Evolutionary conservation across 116 monocot genomes (phyloP), one percentile per base, ranked within the genome.

Genomic region (Zostera marina): DNA sequence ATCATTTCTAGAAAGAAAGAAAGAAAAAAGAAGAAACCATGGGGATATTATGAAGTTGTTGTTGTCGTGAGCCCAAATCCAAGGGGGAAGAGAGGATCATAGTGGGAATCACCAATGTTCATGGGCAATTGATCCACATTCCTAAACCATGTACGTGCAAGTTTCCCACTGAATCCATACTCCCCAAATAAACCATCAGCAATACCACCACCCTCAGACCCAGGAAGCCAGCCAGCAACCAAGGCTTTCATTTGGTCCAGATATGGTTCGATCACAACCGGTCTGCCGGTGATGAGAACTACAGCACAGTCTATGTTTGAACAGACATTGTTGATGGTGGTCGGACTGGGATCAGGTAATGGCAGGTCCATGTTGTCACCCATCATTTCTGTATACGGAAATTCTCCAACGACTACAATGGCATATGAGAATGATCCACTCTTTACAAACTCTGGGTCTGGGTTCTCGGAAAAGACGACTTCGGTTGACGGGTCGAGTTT

Each of bases 151-250:
- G 78, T 83, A 7, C 79, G 42, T 0, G 83, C 44, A 16, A 79
- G 76, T 53, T 71, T 83, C 20, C 83, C 83, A 8, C 66, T 67
- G 57, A 83, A 83, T 2, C 68, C 70, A 26, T 73, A 79, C 47
- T 83, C 79, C 0, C 83, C 83, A 45, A 70, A 83, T 13, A 83
- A 64, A 32, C 76, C 79, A 55, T 83, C 83, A 1, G 83, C 68
- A 2, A 83, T 70, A 2, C 84, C 84, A 49, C 61, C 61, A 15
- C 84, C 84, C 63, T 84, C 84, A 7, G 72, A 59, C 1, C 84
- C 84, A 0, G 84, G 84, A 5, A 84, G 69, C 84, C 84, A 84
- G 5, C 80, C 84, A 1, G 72, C 84, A 6, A 84, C 83, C 9
- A 83, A 64, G 12, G 79, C 79, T 26, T 83, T 73, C 1, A 79